phyloP scores from a whole-genome alignment of 306 rosid species.

The Cucumis sativus region Cucumber_9930_V3 NC_026660.2:26375001-26375500 shows the following conservation, averaged over 20 bases:
- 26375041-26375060: slow-evolving; percentile 42
- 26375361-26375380: not conserved
- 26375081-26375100: not conserved
- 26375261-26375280: slow-evolving; percentile 14
- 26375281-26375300: slow-evolving; percentile 15
- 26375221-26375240: slow-evolving; percentile 22
- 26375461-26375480: not conserved
- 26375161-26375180: slow-evolving; percentile 19
- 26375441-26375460: not conserved
- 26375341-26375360: not conserved
- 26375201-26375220: slow-evolving; percentile 13
- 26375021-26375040: not conserved
- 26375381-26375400: slow-evolving; percentile 46
- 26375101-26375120: slow-evolving; percentile 10
- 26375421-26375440: slow-evolving; percentile 9
- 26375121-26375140: slow-evolving; percentile 25
- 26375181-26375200: slow-evolving; percentile 11
- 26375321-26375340: not conserved
- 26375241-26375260: slow-evolving; percentile 16
- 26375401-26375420: slow-evolving; percentile 32
- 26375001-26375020: not conserved
- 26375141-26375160: not conserved
- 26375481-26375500: not conserved
- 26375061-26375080: slow-evolving; percentile 25
- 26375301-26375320: not conserved